Evolutionary conservation across 2,329 filamentous ascomycete species (phyloP), one percentile per base, ranked within the genome.

Genomic region (Xylariaceae sp.): DNA sequence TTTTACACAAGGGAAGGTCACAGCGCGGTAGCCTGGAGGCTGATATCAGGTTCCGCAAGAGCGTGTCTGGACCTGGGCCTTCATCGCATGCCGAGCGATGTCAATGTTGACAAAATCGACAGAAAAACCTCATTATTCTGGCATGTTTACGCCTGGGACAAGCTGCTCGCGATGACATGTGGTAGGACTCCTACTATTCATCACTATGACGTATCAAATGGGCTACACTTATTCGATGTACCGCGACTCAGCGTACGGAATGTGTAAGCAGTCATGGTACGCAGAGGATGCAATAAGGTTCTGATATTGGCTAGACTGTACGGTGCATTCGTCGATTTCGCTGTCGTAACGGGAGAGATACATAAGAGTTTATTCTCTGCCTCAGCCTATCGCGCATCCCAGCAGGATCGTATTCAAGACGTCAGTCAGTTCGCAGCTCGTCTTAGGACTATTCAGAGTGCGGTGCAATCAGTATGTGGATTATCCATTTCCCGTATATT

Each of bases 61-160:
- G 59, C 58, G 14, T 58, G 51, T 41, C 45, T 66, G 1, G 65
- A 67, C 45, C 52, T 67, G 1, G 65, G 65, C 7, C 56, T 63
- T 6, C 65, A 67, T 48, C 61, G 63, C 28, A 36, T 66, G 22
- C 57, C 61, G 3, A 40, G 43, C 10, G 38, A 51, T 12, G 18
- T 44, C 1, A 44, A 47, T 6, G 43, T 14, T 22, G 19, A 31
- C 1, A 34, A 50, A 1, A 44, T 54, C 1, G 44, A 42, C 5
- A 55, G 41, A 18, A 58, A 61, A 12, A 41, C 57, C 9, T 45
- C 28, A 11, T 45, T 66, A 9, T 66, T 67, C 50, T 67, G 65
- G 64, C 58, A 66, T 45, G 55, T 66, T 19, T 67, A 63, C 17
- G 38, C 57, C 2, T 64, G 60, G 58, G 65, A 67, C 7, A 67